Evolutionary conservation across 2,329 filamentous ascomycete species (phyloP), one percentile per base, ranked within the genome.

Genomic region (Aspergillus japonicus): DNA sequence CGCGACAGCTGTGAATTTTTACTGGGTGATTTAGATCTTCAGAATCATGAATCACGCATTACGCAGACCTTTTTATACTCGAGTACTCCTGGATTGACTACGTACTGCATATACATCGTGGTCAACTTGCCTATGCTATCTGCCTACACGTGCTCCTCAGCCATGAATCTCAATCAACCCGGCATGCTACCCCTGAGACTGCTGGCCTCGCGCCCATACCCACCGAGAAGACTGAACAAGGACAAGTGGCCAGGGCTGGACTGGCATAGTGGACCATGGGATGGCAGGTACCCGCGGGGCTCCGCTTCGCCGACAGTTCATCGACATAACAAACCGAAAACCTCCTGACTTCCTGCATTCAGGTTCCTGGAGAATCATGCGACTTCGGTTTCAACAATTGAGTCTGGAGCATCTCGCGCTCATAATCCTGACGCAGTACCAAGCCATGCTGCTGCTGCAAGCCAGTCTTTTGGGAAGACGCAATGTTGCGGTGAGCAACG

Each of bases 401-500:
- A 35, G 31, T 7, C 12, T 14, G 12, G 31, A 35, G 33, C 33
- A 26, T 26, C 1, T 8, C 26, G 26, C 26, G 6, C 5, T 8
- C 26, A 2, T 26, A 2, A 26, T 8, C 26, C 7, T 26, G 26
- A 2, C 7, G 2, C 26, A 26, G 26, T 14, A 35, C 33, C 33
- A 14, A 35, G 33, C 33, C 10, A 35, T 35, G 11, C 33, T 35
- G 39, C 33, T 35, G 39, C 39, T 42, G 39, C 39, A 42, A 14
- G 16, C 39, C 12, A 42, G 39, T 42, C 16, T n/a, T 7, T 6
- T n/a, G 39, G 16, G 39, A n/a, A 42, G 16, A 42, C 39, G 14
- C 12, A 16, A 42, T 42, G 50, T 59, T 61, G 57, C 61, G 63
- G 58, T 62, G 57, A 59, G 60, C 24, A 23, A 58, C 64, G 63